A percentile compares a stretch with the other conserved stretches of the same genome.
Conservation (phyloP, 2,329 filamentous ascomycete species). For the Emergomyces africanus region DNA sequence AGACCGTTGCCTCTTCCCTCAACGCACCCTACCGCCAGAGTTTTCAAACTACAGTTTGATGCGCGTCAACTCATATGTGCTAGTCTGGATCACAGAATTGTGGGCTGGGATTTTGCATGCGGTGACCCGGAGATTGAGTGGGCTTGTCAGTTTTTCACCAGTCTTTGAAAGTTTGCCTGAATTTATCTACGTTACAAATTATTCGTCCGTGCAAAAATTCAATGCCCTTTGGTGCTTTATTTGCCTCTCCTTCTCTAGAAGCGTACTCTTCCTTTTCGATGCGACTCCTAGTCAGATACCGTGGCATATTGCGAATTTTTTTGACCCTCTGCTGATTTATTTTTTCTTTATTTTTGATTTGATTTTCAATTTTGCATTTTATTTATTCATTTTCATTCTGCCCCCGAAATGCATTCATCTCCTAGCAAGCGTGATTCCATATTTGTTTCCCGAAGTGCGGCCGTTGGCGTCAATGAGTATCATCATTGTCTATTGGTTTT, state of each 20-base stretch:
- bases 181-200: background rate
- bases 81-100: slow-evolving; percentile 79
- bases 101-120: slow-evolving; percentile 96
- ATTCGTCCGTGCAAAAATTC: background rate
- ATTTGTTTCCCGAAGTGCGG: background rate
- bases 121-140: slow-evolving; percentile 68
- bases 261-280: background rate
- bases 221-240: too few relatives aligned
- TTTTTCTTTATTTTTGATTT: too few relatives aligned
- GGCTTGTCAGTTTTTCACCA: slow-evolving; percentile 62
- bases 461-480: background rate
- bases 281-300: background rate
- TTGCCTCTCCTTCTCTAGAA: background rate
- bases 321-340: background rate
- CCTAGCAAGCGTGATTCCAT: background rate
- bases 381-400: background rate
- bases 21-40: slow-evolving; percentile 40
- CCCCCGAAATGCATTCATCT: background rate
- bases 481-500: too few relatives aligned
- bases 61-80: slow-evolving; percentile 87
- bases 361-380: too few relatives aligned
- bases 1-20: slow-evolving; percentile 22
- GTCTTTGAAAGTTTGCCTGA: slow-evolving; percentile 17
- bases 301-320: background rate
- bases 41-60: slow-evolving; percentile 97